Percentiles rank a stretch among this genome's conserved stretches.
These are phyloP conservation scores for Trichoderma aggressivum DNA, from an alignment of 2,329 filamentous ascomycete species.

Conservation along the genomic window DNA sequence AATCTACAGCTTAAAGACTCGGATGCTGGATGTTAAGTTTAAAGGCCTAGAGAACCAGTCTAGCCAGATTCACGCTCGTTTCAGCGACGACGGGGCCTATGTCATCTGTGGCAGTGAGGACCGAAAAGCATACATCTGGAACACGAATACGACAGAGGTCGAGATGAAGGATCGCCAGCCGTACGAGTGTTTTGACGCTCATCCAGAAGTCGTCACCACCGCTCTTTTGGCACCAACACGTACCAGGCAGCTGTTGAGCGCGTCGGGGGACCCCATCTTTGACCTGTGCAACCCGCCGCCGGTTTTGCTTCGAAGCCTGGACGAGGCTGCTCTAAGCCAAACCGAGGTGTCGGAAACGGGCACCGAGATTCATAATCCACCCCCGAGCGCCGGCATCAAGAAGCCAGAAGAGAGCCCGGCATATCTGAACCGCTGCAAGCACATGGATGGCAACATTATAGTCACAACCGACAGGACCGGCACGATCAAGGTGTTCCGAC, in stretches of 20 bases:
- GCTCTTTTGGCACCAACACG: constrained; percentile 78
- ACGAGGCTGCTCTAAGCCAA: constrained; percentile 53
- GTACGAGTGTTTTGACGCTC: constrained; percentile 86
- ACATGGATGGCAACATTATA: constrained; percentile 83
- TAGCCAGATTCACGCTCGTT: constrained; percentile 84
- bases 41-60: constrained; percentile 86
- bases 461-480: constrained; percentile 87
- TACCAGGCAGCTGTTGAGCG: constrained; percentile 72
- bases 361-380: constrained; percentile 27
- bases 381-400: constrained; percentile 32
- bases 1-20: constrained; percentile 83
- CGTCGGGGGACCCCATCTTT: constrained; percentile 88
- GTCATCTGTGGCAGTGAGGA: constrained; percentile 94
- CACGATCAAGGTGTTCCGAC: constrained; percentile 88
- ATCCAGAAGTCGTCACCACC: constrained; percentile 84
- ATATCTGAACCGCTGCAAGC: constrained; percentile 72
- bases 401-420: constrained; percentile 67
- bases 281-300: constrained; percentile 95
- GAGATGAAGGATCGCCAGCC: constrained; percentile 76
- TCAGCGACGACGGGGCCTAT: constrained; percentile 82
- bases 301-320: constrained; percentile 72
- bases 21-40: constrained; percentile 82
- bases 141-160: constrained; percentile 46
- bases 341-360: constrained; percentile 37
- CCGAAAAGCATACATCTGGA: constrained; percentile 87